Evolutionary conservation across 2,329 filamentous ascomycete genomes (phyloP), one percentile per base, ranked within the genome.

Genomic region (Xylariaceae sp.): DNA sequence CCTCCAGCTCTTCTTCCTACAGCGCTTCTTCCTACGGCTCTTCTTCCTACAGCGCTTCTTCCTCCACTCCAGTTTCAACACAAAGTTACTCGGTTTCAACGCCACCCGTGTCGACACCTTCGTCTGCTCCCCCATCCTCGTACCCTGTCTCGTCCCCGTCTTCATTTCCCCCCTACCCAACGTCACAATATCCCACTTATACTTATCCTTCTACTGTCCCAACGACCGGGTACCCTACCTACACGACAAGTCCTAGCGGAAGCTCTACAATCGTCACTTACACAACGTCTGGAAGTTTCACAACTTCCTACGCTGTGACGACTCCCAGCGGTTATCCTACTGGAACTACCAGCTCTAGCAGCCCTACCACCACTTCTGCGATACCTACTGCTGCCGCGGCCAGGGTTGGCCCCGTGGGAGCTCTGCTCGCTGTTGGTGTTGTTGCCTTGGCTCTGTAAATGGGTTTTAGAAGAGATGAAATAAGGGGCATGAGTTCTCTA

Each of bases 131-230:
- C 69, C 71, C 36, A 73, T 72, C 41, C 72, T 69, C 64, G 16
- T 78, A 75, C 58, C 74, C 75, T 14, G 73, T 75, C 66, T 61
- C 69, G 67, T 42, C 28, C 31, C 10, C 14, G 17, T 41, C 34
- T 45, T 53, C 42, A 18, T 31, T 22, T 33, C 18, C 48, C 44
- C 18, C 18, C 40, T 33, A 16, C 11, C 33, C n/a, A 17, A 13
- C 48, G 17, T 22, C 31, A 13, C 16, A 13, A 12, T 31, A 38
- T 12, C 40, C 41, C 50, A 44, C 53, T 47, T 11, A 53, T 42
- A 42, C 1, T 45, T 13, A 6, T 44, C 42, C 6, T 40, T 43
- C 11, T 16, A 13, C 12, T 36, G 19, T 38, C 13, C 34, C 34
- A 38, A 4, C 34, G 5, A 38, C 5, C 5, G 13, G 34, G 5